phyloP scores from a whole-genome alignment of 257 asterid species.

The Oldenlandia corymbosa region DNA sequence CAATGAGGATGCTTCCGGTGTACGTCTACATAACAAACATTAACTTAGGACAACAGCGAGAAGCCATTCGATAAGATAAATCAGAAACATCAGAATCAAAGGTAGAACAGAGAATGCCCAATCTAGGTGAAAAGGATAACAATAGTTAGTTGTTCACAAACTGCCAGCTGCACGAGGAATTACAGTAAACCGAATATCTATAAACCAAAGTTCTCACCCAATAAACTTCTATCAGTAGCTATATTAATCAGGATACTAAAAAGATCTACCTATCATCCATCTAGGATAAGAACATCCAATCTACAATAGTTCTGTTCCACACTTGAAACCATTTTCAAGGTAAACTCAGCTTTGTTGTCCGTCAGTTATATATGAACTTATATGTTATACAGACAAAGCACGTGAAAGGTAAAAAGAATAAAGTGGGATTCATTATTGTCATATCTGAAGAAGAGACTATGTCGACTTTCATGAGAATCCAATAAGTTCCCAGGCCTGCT shows the following conservation, averaged over 20 bases:
- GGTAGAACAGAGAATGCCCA: background rate
- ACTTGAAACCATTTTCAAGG: background rate
- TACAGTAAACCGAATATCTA: background rate
- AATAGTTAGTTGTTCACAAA: background rate
- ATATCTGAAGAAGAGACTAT: background rate
- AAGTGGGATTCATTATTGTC: background rate
- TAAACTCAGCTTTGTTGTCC: background rate
- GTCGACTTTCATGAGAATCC: background rate
- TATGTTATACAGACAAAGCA: background rate
- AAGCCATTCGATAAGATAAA: conserved; percentile 3
- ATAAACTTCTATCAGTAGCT: background rate
- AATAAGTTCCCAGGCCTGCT: background rate
- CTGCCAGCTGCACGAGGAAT: background rate
- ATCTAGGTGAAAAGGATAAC: background rate
- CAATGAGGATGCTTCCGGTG: conserved; percentile 95
- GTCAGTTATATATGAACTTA: background rate
- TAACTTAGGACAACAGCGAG: conserved; percentile 21
- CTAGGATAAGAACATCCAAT: background rate
- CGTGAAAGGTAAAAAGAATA: background rate
- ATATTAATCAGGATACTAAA: background rate
- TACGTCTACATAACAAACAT: conserved; percentile 57
- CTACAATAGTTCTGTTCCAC: background rate
- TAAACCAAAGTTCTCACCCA: background rate
- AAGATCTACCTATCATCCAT: background rate
- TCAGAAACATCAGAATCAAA: background rate